phyloP scores from a whole-genome alignment of 2,329 filamentous ascomycete genomes.

The Akanthomyces muscarius region DNA sequence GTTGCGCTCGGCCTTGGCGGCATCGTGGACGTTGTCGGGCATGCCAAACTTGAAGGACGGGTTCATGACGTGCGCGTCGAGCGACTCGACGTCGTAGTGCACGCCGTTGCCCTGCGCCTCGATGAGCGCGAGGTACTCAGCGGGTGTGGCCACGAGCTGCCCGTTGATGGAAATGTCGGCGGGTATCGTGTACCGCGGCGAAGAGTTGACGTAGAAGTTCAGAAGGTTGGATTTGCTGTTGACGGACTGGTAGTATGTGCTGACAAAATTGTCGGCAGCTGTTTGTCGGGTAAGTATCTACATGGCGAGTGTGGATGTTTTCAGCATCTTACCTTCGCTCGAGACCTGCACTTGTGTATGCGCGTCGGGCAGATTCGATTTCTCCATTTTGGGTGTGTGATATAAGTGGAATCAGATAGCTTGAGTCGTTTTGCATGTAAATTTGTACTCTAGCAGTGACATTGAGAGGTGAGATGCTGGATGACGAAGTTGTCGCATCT shows the following conservation, averaged over 20 bases:
- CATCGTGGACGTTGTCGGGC: constrained; percentile 41
- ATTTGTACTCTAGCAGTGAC: background rate
- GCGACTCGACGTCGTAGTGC: constrained; percentile 69
- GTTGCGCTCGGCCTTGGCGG: constrained; percentile 43
- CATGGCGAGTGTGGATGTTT: background rate
- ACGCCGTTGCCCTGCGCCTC: constrained; percentile 55
- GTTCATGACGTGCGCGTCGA: constrained; percentile 77
- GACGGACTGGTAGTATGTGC: constrained; percentile 71
- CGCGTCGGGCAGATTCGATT: constrained; percentile 36
- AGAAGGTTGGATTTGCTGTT: constrained; percentile 58
- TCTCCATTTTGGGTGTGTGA: constrained; percentile 10
- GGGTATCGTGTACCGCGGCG: constrained; percentile 48
- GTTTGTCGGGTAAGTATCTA: constrained; percentile 15
- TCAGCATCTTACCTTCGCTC: constrained; percentile 39
- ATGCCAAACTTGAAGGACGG: constrained; percentile 57
- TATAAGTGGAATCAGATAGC: too few species aligned
- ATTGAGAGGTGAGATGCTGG: background rate
- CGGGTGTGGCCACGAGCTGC: constrained; percentile 56
- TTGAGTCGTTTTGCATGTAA: background rate
- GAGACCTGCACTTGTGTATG: constrained; percentile 44
- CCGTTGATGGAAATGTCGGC: constrained; percentile 80
- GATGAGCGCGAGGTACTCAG: constrained; percentile 65
- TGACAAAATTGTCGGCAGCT: constrained; percentile 70
- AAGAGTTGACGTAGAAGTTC: constrained; percentile 66
- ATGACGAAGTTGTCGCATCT: background rate